Percentiles rank a stretch among this genome's conserved stretches.
Evolutionary conservation across 176 grass and related monocot genomes (phyloP).

Genomic region (Saccharum officinarum): DNA sequence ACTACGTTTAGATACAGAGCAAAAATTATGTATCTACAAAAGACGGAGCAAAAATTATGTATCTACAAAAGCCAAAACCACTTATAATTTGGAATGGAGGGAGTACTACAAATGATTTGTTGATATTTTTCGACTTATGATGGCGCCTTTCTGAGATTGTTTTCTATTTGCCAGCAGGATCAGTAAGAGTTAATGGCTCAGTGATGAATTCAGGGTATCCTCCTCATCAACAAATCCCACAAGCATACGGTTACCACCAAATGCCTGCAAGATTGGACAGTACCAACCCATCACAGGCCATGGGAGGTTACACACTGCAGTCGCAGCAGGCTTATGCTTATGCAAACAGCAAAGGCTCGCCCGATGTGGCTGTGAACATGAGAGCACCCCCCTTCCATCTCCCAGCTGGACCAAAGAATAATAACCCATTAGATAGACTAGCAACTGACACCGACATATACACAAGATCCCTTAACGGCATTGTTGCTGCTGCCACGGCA

Average conservation of each 20-base stretch:
- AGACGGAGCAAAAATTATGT: no score
- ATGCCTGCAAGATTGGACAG: conserved; percentile 31
- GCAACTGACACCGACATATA: conserved; percentile 51
- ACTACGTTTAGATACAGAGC: not conserved
- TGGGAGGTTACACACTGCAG: conserved; percentile 38
- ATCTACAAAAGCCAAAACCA: not conserved
- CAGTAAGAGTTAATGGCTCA: conserved; percentile 55
- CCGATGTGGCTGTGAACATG: conserved; percentile 60
- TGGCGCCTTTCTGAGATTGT: conserved; percentile 11
- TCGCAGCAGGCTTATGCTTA: conserved; percentile 38
- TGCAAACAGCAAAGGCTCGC: conserved; percentile 37
- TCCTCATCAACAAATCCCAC: conserved; percentile 49
- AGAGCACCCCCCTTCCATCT: conserved; percentile 58
- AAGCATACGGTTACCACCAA: conserved; percentile 51
- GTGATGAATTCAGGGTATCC: conserved; percentile 55
- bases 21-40: no score
- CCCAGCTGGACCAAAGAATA: conserved; percentile 37
- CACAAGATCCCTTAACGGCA: conserved; percentile 61
- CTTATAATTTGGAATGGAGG: not conserved
- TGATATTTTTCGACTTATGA: not conserved
- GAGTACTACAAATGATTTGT: not conserved
- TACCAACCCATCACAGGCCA: conserved; percentile 43
- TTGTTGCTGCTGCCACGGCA: conserved; percentile 51
- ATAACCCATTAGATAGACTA: conserved; percentile 40
- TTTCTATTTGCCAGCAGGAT: conserved; percentile 35